A percentile compares a stretch with the other conserved stretches of the same genome.
These are phyloP conservation scores for Linnemannia schmuckeri DNA, from an alignment of 192 early-diverging fungal genomes.

Conservation along the genomic window DNA sequence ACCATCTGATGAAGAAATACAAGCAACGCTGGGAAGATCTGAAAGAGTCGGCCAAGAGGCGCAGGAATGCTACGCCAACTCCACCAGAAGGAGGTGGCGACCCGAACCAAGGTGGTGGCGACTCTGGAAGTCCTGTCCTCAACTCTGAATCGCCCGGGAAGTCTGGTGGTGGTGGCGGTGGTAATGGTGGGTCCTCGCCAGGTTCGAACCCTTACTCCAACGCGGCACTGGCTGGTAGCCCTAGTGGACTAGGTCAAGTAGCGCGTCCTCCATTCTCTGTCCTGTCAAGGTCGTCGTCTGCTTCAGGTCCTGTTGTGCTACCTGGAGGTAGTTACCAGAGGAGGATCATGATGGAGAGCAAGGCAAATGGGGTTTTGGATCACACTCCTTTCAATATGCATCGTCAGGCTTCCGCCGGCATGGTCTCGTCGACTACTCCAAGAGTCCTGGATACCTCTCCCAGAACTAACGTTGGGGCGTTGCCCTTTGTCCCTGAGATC, in stretches of 20 bases:
- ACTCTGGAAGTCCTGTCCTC: neutral
- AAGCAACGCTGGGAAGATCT: constrained; percentile 85
- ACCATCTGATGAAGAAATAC: constrained; percentile 72
- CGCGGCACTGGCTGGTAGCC: constrained; percentile 16
- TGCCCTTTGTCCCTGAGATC: neutral
- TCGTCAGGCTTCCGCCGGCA: constrained; percentile 7
- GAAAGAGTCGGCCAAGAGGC: constrained; percentile 78
- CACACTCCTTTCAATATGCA: constrained; percentile 18
- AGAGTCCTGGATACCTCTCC: constrained; percentile 26
- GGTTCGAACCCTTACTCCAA: constrained; percentile 21
- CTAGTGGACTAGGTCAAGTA: constrained; percentile 9
- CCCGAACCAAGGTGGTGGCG: neutral
- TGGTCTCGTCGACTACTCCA: constrained; percentile 15
- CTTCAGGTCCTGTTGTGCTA: constrained; percentile 19
- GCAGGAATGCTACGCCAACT: constrained; percentile 35
- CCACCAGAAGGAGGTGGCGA: neutral
- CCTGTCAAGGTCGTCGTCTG: constrained; percentile 17
- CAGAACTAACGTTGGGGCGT: constrained; percentile 4
- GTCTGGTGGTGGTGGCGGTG: neutral
- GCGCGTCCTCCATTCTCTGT: constrained; percentile 5
- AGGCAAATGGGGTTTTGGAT: constrained; percentile 15
- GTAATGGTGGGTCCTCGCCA: neutral
- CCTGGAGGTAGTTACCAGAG: constrained; percentile 29
- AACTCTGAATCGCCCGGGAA: neutral
- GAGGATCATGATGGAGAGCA: constrained; percentile 38